Conservation (phyloP, 257 asterid species). For the Solanum medicagineum region DNA sequence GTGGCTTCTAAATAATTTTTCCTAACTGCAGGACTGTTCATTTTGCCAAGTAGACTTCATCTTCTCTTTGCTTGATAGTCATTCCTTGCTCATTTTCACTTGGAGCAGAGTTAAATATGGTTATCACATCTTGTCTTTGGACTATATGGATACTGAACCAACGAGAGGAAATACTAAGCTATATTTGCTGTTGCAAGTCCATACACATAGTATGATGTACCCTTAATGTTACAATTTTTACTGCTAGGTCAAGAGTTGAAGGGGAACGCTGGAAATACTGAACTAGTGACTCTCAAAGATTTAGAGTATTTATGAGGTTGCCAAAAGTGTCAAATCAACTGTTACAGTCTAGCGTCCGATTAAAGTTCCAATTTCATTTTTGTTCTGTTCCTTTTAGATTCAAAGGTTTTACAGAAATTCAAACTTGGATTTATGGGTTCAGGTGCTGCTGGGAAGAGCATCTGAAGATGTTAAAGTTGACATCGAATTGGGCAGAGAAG, state of each 20-base stretch:
- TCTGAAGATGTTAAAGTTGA: constrained; percentile 56
- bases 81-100: background rate
- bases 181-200: background rate
- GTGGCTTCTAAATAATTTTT: background rate
- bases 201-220: background rate
- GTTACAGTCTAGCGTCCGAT: background rate
- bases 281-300: background rate
- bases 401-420: background rate
- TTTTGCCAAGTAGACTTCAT: background rate
- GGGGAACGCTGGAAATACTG: background rate
- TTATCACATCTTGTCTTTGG: background rate
- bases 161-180: background rate
- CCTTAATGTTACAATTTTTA: background rate
- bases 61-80: background rate
- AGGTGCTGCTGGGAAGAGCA: constrained; percentile 75
- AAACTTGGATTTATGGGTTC: background rate
- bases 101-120: background rate
- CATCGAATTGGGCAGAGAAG: constrained; percentile 67
- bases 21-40: background rate
- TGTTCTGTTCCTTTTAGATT: background rate
- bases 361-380: background rate
- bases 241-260: background rate
- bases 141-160: background rate
- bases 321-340: background rate
- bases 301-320: background rate